Conservation (phyloP, 176 grass and related monocot genomes). For the Phoenix dactylifera region DNA sequence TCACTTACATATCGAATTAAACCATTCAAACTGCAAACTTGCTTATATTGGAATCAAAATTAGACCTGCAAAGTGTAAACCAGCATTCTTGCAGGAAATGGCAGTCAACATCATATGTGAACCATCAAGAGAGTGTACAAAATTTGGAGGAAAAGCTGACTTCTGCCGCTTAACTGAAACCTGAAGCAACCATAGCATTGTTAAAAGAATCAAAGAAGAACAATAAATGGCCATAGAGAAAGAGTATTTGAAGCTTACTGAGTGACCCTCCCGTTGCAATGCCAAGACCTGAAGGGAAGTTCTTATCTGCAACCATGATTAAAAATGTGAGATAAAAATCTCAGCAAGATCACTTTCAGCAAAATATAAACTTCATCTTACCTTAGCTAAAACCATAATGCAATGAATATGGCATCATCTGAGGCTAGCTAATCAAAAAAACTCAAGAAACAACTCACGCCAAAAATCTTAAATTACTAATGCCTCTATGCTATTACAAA, state of each 20-base stretch:
- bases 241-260: slow-evolving; percentile 33
- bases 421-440: too few relatives aligned
- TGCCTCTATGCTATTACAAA: too few relatives aligned
- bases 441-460: too few relatives aligned
- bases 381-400: too few relatives aligned
- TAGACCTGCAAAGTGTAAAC: slow-evolving; percentile 84
- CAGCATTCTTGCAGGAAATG: slow-evolving; percentile 66
- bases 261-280: slow-evolving; percentile 51
- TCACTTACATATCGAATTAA: too few relatives aligned
- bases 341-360: too few relatives aligned
- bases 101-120: slow-evolving; percentile 99
- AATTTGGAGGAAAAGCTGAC: slow-evolving; percentile 90
- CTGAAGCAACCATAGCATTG: slow-evolving; percentile 21
- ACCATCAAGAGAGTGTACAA: slow-evolving; percentile 94
- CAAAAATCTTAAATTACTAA: too few relatives aligned
- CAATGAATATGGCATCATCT: too few relatives aligned
- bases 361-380: too few relatives aligned
- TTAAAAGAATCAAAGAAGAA: slow-evolving; percentile 21
- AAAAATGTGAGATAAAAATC: too few relatives aligned
- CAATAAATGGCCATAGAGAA: background rate
- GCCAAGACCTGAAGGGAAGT: slow-evolving; percentile 67
- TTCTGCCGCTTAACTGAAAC: slow-evolving; percentile 64
- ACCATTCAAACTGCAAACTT: too few relatives aligned
- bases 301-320: slow-evolving; percentile 41
- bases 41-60: slow-evolving; percentile 5